Percentiles rank a stretch among this genome's conserved stretches.
These are phyloP conservation scores for Athelia sp. DNA, from an alignment of 1,284 basidiomycete genomes.

Conservation along the genomic window DNA sequence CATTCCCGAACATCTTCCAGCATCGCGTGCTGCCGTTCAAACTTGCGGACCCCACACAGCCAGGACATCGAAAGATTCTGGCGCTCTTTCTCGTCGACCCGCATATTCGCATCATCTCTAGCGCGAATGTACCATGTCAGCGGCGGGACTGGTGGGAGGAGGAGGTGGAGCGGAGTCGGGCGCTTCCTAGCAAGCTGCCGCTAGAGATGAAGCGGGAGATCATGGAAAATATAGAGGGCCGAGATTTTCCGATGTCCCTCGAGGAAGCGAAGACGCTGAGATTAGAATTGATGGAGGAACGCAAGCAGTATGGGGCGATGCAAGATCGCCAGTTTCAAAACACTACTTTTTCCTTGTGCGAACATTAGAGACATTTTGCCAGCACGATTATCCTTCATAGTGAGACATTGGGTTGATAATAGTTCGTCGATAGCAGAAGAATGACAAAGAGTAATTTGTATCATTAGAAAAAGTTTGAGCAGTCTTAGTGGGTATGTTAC, in stretches of 20 bases:
- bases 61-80: constrained; percentile 44
- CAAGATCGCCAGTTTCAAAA: not conserved
- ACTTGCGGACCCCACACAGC: constrained; percentile 34
- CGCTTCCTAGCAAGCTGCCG: constrained; percentile 9
- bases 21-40: constrained; percentile 38
- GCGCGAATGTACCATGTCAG: constrained; percentile 38
- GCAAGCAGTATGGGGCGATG: constrained; percentile 9
- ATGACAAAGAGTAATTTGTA: too few species aligned
- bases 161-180: constrained; percentile 4
- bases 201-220: constrained; percentile 17
- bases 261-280: constrained; percentile 25
- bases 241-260: constrained; percentile 17
- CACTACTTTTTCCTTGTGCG: not conserved
- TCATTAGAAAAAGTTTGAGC: too few species aligned
- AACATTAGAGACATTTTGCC: too few species aligned
- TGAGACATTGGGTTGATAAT: too few species aligned
- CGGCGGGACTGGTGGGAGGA: constrained; percentile 30
- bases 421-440: too few species aligned
- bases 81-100: constrained; percentile 48
- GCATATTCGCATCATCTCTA: constrained; percentile 33
- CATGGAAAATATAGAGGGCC: constrained; percentile 14
- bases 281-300: constrained; percentile 24
- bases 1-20: constrained; percentile 43
- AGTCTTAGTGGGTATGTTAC: too few species aligned
- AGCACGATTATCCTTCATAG: too few species aligned